Base-by-base conservation (phyloP, 2,329 filamentous ascomycete genomes). In the Paraphoma chrysanthemicola region DNA sequence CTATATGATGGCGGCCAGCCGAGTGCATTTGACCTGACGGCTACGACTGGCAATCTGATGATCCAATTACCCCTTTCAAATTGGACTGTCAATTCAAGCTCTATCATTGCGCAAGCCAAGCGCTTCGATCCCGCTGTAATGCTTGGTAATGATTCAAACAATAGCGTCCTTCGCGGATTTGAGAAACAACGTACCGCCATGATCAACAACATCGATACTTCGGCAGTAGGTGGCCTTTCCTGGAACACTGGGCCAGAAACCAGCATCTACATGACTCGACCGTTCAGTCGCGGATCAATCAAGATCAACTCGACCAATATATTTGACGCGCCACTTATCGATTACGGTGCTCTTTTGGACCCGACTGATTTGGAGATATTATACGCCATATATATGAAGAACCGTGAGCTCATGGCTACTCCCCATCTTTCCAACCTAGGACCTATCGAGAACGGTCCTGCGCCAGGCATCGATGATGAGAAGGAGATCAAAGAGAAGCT, bases 311-410 rank as follows among this genome's bases (percentile, higher is more conserved):
- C 70, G 8, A 65, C 67, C 14, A 66, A 74, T 45, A 70, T 71
- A 3, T 39, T 49, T 1, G 60, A 55, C 8, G 56, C 60, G 2
- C 72, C 71, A 0, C 53, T 72, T 8, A 52, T 74, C 42, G 56
- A 73, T 33, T 75, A 63, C 54, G 68, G 67, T 48, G 68, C 74
- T n/a, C 72, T 61, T 39, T 54, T 66, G 30, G 72, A 77, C 58
- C 73, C 73, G 1, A 48, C 71, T 8, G 77, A 80, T 54, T 69
- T 44, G 11, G 71, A 62, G 58, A 52, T 77, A 12, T 49, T 77
- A 1, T 60, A 71, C 2, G 67, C 67, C 14, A 64, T 72, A 3
- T 50, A 76, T 2, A 63, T 70, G 7, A 72, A 60, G 48, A 76
- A 76, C 33, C 68, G 77, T 78, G 49, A 53, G 60, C 16, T 45